Evolutionary conservation across 495 filamentous ascomycete species (phyloP).

Genomic region (Echria macrotheca): DNA sequence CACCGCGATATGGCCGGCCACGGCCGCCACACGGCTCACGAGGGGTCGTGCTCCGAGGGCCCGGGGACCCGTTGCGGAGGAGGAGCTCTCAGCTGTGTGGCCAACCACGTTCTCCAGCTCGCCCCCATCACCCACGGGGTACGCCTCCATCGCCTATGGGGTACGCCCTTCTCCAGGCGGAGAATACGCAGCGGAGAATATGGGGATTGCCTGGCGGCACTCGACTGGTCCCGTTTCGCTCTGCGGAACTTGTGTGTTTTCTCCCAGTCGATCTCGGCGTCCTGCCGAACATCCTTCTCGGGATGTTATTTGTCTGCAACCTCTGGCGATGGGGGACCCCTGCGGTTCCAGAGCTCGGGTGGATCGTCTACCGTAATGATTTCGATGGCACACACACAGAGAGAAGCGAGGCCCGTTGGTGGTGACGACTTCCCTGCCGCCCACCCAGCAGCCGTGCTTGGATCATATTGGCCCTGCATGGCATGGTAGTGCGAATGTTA

Average conservation of each 20-base stretch:
- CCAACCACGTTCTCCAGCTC: conserved; percentile 3
- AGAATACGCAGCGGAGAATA: conserved; percentile 4
- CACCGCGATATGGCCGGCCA: conserved; percentile 1
- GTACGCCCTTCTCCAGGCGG: not conserved
- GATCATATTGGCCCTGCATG: conserved; percentile 16
- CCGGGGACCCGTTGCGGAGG: conserved; percentile 1
- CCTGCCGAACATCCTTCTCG: too few species aligned
- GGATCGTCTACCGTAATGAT: not conserved
- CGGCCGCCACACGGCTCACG: conserved; percentile 7
- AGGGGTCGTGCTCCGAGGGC: conserved; percentile 9
- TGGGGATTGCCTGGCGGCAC: not conserved
- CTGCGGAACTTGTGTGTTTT: conserved; percentile 8
- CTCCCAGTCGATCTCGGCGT: conserved; percentile 3
- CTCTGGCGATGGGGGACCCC: not conserved
- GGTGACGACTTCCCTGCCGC: conserved; percentile 7
- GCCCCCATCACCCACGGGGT: not conserved
- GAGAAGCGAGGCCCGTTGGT: not conserved
- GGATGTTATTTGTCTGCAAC: too few species aligned
- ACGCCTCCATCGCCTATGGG: not conserved
- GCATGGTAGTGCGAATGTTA: conserved; percentile 13
- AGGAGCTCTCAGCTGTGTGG: not conserved
- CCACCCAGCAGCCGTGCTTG: conserved; percentile 2
- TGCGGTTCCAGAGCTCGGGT: conserved; percentile 3
- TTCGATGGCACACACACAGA: not conserved
- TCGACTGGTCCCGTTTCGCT: conserved; percentile 6